Base-by-base conservation (phyloP, 2,329 filamentous ascomycete species). In the Talaromyces sp. region DNA sequence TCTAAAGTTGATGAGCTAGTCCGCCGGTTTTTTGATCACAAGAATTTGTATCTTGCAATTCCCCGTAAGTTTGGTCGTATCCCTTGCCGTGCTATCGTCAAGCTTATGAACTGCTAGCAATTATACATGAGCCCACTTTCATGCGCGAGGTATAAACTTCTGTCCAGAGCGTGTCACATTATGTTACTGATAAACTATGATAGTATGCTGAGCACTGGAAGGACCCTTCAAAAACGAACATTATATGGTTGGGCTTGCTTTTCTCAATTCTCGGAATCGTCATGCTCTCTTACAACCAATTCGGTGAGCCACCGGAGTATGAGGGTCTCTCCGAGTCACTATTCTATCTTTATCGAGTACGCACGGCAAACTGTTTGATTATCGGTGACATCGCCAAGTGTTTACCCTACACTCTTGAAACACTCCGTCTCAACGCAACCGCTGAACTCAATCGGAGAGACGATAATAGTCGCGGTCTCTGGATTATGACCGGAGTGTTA, bases 261-360 rank as follows among this genome's bases (percentile, higher is more conserved):
- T 86, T 81, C 66, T 78, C 81, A 8, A 84, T 87, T 77, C 83
- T 87, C 81, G 80, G 83, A 63, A 74, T 86, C 39, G 82, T 84
- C 2, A 76, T 86, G 67, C 78, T 86, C 59, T 86, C 84, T n/a
- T 75, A 81, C 57, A 74, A 80, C 58, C 82, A 84, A 60, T 81
- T 81, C 5, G 84, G 86, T 59, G 84, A 86, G 66, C 84, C 84
- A 5, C 81, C 82, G 10, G 83, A 86, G 65, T 85, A 84, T 65
- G 76, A 77, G 46, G 81, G 81, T n/a, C 81, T 81, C 65, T 79
- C 81, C 22, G 72, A 76, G 59, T 75, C 77, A 57, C 73, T 77
- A 68, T 73, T 74, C 17, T 68, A 66, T n/a, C 71, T 69, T 17
- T 78, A 74, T 56, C 75, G 83, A 40, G 76, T 77, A 33, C 73